Base-by-base conservation (phyloP, 129 eudicot species). In the Chrysanthemum makinoi region DNA sequence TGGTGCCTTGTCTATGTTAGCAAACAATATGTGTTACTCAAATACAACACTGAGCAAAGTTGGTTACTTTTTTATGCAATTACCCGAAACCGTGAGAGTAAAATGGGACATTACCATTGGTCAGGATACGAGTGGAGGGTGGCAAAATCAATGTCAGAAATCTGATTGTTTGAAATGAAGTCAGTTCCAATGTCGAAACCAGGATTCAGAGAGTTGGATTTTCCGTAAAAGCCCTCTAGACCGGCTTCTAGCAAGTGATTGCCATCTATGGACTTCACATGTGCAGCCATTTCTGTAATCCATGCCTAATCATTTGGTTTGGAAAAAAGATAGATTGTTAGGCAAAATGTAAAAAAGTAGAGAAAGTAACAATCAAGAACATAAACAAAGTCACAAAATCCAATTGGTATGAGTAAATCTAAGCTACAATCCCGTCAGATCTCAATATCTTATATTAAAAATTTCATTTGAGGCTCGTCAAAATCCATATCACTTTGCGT, bases 211-310 rank as follows among this genome's bases (percentile, higher is more conserved):
- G 84, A 67, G 16, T 81, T 80, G n/a, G 86, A 53, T 58, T 76
- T 82, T 11, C 95, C 89, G 71, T 94, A 94, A 77, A 94, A 94
- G 11, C 98, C 98, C 79, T 94, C 98, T 16, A 94, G 80, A 35
- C 98, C 98, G 60, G 80, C 97, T 79, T 94, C 98, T 26, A 91
- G 84, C 87, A 91, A 76, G 85, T 91, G 97, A 24, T 86, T 86
- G 70, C 85, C 53, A 81, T 91, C 97, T 64, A 91, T 80, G 19
- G 97, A 88, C 69, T 91, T 91, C 70, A 91, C 94, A 75, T 88
- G 83, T 69, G 96, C 84, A 59, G 96, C 97, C 97, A 91, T 91
- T 79, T 88, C 97, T 73, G 70, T 77, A 67, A 88, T 83, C 97
- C 97, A 91, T 47, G 82, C 89, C 97, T 90, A 72, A 69, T 33